Evolutionary conservation across 768 basidiomycete genomes (phyloP), one percentile per base, ranked within the genome.

Genomic region (Rhizopogon sp.): DNA sequence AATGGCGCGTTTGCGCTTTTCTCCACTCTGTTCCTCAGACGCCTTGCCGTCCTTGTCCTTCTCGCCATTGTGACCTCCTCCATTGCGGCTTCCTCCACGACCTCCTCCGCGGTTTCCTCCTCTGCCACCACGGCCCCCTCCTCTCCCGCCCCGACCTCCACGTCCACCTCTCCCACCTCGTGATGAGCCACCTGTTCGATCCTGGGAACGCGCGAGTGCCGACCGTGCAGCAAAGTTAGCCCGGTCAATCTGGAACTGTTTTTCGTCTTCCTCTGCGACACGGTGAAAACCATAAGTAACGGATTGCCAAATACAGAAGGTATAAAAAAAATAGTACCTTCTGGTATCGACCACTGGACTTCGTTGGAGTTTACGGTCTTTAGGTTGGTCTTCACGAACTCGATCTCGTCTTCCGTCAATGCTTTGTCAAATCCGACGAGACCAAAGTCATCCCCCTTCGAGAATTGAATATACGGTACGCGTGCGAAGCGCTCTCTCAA

Each of bases 1-100:
- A 0, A 88, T 75, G 1, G 78, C 83, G 39, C 87, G 80, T 67
- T 90, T 92, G 56, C 89, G 75, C 74, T 92, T 92, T 59, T 87
- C 87, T 29, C 87, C 88, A 1, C 73, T 67, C 56, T 74, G 73
- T 41, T 81, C 82, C 7, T 73, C 78, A 4, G 66, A 73, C 10
- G 61, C 63, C 3, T 57, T 56, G 4, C 58, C 64, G 9, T 56
- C 59, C 3, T 52, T 62, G 16, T 55, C 57, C 41, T 54, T 64
- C 1, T 52, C 59, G 44, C 64, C 57, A 43, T 45, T 47, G 51
- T 54, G 40, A 11, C 52, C 57, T 16, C 60, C 57, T 5, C 61
- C 59, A 33, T 10, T 33, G 3, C 53, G 57, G 8, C 59, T 65
- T 14, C 67, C 51, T 1, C 63, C 61, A 35, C 69, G 64, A 0